Evolutionary conservation across 2,329 filamentous ascomycete species (phyloP).

Genomic region (Hypoxylon sp.): DNA sequence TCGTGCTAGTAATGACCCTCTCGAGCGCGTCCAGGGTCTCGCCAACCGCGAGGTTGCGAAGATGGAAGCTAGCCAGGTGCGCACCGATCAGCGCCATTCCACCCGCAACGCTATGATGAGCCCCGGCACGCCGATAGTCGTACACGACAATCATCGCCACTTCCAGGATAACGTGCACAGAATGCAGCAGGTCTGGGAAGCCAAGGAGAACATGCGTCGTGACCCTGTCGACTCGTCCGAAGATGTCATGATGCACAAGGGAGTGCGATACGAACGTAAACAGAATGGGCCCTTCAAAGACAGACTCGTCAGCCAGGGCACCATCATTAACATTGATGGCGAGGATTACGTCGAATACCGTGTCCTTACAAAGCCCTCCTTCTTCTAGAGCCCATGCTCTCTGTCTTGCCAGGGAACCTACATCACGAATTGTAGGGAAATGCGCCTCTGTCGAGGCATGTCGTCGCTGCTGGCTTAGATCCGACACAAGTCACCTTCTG

Average conservation of each 20-base stretch:
- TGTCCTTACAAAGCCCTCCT: slow-evolving; percentile 68
- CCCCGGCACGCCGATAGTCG: not conserved
- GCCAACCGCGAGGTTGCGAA: slow-evolving; percentile 62
- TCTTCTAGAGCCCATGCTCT: slow-evolving; percentile 55
- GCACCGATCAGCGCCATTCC: slow-evolving; percentile 58
- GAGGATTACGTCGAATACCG: slow-evolving; percentile 74
- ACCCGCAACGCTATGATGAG: slow-evolving; percentile 48
- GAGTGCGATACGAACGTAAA: slow-evolving; percentile 70
- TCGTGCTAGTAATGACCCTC: slow-evolving; percentile 42
- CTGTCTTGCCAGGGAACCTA: not conserved
- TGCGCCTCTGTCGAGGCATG: not conserved
- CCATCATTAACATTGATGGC: slow-evolving; percentile 69
- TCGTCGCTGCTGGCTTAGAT: not conserved
- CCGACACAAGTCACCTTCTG: not conserved
- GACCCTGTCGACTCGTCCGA: slow-evolving; percentile 49
- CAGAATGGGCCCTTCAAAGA: slow-evolving; percentile 66
- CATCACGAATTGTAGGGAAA: not conserved
- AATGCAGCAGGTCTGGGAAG: slow-evolving; percentile 63
- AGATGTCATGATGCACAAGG: slow-evolving; percentile 65
- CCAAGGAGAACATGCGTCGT: slow-evolving; percentile 53
- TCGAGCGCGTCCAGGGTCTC: slow-evolving; percentile 58
- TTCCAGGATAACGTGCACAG: slow-evolving; percentile 61
- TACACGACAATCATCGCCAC: slow-evolving; percentile 43
- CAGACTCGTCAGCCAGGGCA: slow-evolving; percentile 68
- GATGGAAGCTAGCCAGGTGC: slow-evolving; percentile 59